phyloP scores from a whole-genome alignment of 441 rosid species.

The Erysimum pusillum region DNA sequence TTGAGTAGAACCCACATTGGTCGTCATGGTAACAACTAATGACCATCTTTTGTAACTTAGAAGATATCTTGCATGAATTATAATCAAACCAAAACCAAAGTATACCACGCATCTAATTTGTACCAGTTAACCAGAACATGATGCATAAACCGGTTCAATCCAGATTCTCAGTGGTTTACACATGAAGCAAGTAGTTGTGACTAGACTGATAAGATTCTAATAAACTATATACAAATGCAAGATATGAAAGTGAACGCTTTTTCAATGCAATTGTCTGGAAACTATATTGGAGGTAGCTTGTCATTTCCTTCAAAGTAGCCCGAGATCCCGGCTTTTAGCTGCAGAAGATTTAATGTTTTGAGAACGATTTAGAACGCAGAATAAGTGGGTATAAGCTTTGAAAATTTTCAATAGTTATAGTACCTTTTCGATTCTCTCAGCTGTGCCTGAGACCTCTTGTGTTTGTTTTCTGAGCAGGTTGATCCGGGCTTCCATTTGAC shows the following conservation, averaged over 20 bases:
- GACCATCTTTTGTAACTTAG: not conserved
- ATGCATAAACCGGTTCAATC: not conserved
- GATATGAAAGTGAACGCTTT: not conserved
- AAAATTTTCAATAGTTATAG: not conserved
- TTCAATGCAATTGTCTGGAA: constrained; percentile 5
- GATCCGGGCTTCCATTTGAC: constrained; percentile 53
- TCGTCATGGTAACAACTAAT: not conserved
- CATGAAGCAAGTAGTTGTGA: not conserved
- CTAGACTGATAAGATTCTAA: not conserved
- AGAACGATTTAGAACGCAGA: not conserved
- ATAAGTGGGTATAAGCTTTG: not conserved
- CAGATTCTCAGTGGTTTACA: not conserved
- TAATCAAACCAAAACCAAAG: constrained; percentile 19
- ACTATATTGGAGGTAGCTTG: constrained; percentile 34
- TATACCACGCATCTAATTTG: not conserved
- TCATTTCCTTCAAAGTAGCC: constrained; percentile 36
- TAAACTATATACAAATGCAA: not conserved
- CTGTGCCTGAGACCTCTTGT: constrained; percentile 49
- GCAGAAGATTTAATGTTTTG: constrained; percentile 18
- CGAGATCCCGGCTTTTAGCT: constrained; percentile 38
- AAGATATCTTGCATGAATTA: not conserved
- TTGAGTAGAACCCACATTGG: too few relatives aligned
- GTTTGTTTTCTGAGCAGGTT: constrained; percentile 56
- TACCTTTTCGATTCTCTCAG: constrained; percentile 37
- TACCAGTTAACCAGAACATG: not conserved